These are phyloP conservation scores for Letharia columbiana DNA, from an alignment of 495 filamentous ascomycete species.

Conservation along the genomic window DNA sequence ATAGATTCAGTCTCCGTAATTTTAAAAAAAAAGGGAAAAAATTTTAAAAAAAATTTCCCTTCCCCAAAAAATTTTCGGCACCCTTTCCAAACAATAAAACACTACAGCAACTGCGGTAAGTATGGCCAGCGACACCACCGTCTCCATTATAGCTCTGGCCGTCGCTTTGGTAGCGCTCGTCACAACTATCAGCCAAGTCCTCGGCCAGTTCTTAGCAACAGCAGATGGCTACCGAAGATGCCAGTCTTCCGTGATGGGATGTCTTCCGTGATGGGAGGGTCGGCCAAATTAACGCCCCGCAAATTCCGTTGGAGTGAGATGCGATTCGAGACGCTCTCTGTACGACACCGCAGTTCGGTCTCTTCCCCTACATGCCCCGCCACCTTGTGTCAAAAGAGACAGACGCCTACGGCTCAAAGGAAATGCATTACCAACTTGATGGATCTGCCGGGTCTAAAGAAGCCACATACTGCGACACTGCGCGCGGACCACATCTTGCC, in stretches of 20 bases:
- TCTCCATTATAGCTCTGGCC: conserved; percentile 27
- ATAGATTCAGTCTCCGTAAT: too few relatives aligned
- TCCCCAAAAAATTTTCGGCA: too few relatives aligned
- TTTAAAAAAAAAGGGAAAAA: too few relatives aligned
- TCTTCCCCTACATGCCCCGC: conserved; percentile 12
- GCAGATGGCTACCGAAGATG: conserved; percentile 36
- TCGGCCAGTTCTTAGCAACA: conserved; percentile 33
- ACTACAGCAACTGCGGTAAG: not conserved
- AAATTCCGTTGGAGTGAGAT: conserved; percentile 28
- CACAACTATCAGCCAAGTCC: conserved; percentile 30
- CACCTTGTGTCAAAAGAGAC: not conserved
- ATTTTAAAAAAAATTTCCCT: too few relatives aligned
- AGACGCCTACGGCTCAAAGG: not conserved
- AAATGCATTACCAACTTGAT: conserved; percentile 5
- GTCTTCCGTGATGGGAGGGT: conserved; percentile 30
- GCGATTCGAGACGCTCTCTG: conserved; percentile 29
- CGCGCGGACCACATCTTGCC: not conserved
- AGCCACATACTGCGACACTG: conserved; percentile 4
- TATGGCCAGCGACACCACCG: conserved; percentile 10
- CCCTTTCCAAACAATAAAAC: too few relatives aligned
- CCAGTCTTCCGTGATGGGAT: conserved; percentile 31
- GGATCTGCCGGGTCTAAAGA: conserved; percentile 1
- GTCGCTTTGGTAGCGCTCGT: conserved; percentile 32
- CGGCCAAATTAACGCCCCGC: conserved; percentile 26
- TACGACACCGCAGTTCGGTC: conserved; percentile 23